Conservation (phyloP, 2,329 filamentous ascomycete species). For the Colletotrichum eleusines region DNA sequence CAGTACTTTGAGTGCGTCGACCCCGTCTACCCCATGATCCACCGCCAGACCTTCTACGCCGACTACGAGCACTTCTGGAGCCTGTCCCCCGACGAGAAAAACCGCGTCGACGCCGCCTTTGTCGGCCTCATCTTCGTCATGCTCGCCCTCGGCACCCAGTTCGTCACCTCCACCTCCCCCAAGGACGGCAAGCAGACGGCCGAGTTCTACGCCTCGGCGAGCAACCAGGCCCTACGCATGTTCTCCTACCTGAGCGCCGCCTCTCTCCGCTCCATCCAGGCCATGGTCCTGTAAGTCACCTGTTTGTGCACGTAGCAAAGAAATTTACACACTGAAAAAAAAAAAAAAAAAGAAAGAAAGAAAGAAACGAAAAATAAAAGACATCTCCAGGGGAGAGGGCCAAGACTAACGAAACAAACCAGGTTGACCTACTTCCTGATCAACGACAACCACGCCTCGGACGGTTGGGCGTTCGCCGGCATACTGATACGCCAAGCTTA, state of each 20-base stretch:
- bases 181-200: conserved; percentile 79
- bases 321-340: too few species aligned
- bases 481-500: conserved; percentile 83
- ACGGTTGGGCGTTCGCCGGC: conserved; percentile 86
- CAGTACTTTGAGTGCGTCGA: conserved; percentile 80
- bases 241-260: conserved; percentile 82
- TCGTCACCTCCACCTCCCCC: conserved; percentile 70
- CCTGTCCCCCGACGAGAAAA: conserved; percentile 67
- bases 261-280: conserved; percentile 78
- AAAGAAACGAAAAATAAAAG: neutral
- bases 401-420: conserved; percentile 1
- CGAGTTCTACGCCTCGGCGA: conserved; percentile 84
- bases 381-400: neutral
- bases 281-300: conserved; percentile 74
- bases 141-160: conserved; percentile 83
- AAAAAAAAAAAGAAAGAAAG: neutral
- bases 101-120: conserved; percentile 73
- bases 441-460: conserved; percentile 86
- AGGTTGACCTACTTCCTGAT: conserved; percentile 82
- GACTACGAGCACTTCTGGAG: conserved; percentile 86
- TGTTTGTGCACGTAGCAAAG: too few species aligned
- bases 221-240: conserved; percentile 81
- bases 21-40: conserved; percentile 84
- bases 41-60: conserved; percentile 79
- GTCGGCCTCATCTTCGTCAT: conserved; percentile 82